Conservation (phyloP, 23 red algal genomes). For the Gracilaria domingensis region DNA sequence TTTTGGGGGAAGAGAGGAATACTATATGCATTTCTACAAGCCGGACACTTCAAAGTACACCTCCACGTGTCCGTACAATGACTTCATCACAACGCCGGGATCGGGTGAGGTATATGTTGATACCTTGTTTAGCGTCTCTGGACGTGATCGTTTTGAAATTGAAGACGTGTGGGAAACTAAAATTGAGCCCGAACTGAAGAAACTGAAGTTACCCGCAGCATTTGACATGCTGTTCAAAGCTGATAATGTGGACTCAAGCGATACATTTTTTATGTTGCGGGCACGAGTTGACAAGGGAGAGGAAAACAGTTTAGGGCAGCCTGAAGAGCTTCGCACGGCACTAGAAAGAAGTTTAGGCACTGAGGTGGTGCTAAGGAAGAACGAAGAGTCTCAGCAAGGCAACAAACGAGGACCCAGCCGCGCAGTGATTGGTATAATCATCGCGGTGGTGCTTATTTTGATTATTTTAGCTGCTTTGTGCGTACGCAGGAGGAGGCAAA, state of each 20-base stretch:
- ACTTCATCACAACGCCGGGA: slow-evolving; percentile 5
- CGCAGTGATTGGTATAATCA: not conserved
- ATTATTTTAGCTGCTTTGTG: not conserved
- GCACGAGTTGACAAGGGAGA: not conserved
- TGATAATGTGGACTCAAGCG: not conserved
- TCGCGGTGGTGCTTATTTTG: not conserved
- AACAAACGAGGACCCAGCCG: not conserved
- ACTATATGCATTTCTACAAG: slow-evolving; percentile 24
- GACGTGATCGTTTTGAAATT: slow-evolving; percentile 34
- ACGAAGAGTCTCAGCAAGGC: not conserved
- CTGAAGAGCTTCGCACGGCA: not conserved
- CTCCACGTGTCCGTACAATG: slow-evolving; percentile 24
- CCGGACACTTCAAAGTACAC: not conserved
- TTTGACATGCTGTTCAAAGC: slow-evolving; percentile 5
- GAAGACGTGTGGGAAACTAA: slow-evolving; percentile 1
- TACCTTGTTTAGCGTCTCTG: not conserved
- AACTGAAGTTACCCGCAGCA: not conserved
- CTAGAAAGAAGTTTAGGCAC: not conserved
- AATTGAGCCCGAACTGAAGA: slow-evolving; percentile 4
- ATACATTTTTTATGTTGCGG: not conserved
- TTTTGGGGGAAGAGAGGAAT: not conserved
- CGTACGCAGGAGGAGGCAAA: not conserved
- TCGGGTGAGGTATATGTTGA: slow-evolving; percentile 13
- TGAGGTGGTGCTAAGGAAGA: not conserved
- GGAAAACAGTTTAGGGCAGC: not conserved